phyloP scores from a whole-genome alignment of 768 basidiomycete species.

The Lactarius vividus region DNA sequence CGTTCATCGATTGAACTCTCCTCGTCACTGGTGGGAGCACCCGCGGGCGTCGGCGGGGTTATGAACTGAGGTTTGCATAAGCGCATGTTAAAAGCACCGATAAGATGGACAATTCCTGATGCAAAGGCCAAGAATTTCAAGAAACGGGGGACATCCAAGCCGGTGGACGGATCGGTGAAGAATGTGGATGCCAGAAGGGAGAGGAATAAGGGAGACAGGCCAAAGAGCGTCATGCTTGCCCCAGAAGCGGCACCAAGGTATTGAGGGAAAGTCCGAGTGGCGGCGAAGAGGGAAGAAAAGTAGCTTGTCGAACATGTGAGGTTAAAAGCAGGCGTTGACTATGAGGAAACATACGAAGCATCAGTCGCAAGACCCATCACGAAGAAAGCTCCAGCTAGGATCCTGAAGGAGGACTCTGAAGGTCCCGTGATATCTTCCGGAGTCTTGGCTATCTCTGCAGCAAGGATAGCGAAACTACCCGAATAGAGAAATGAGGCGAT shows the following conservation, averaged over 20 bases:
- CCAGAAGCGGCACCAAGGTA: slow-evolving; percentile 68
- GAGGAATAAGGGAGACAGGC: slow-evolving; percentile 76
- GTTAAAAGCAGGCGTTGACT: neutral
- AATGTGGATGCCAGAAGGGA: slow-evolving; percentile 59
- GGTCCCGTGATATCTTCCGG: slow-evolving; percentile 40
- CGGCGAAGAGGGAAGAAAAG: slow-evolving; percentile 74
- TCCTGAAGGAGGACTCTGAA: slow-evolving; percentile 46
- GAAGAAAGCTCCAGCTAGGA: slow-evolving; percentile 57
- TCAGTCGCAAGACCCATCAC: slow-evolving; percentile 66
- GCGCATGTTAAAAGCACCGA: slow-evolving; percentile 45
- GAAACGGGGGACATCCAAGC: slow-evolving; percentile 49
- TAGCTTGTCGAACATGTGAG: slow-evolving; percentile 35
- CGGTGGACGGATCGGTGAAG: slow-evolving; percentile 50
- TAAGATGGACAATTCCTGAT: slow-evolving; percentile 50
- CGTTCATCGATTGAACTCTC: slow-evolving; percentile 23
- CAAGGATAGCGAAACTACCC: slow-evolving; percentile 59
- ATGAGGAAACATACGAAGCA: slow-evolving; percentile 56
- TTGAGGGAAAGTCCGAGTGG: slow-evolving; percentile 64
- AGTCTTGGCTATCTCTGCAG: slow-evolving; percentile 51
- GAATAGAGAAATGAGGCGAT: slow-evolving; percentile 57
- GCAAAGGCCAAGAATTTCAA: slow-evolving; percentile 55
- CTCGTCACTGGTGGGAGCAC: slow-evolving; percentile 24
- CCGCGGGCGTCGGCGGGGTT: slow-evolving; percentile 7
- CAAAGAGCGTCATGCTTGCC: slow-evolving; percentile 67
- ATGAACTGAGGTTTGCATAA: slow-evolving; percentile 32